Evolutionary conservation across 2,329 filamentous ascomycete genomes (phyloP).

Genomic region (Aspergillus puulaauensis): DNA sequence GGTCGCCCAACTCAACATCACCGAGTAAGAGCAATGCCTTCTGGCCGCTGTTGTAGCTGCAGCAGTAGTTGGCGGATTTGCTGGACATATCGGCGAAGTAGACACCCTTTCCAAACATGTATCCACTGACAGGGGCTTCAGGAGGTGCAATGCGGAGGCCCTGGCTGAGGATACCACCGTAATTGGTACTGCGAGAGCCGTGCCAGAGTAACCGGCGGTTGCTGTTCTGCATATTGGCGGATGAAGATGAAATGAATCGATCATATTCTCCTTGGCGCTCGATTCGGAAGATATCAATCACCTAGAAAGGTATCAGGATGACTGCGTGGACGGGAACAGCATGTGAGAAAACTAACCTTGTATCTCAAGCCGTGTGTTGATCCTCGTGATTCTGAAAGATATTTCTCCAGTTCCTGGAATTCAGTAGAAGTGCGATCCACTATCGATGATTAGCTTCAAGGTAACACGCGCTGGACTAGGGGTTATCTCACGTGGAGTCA

Average conservation of each 20-base stretch:
- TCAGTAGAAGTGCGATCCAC: constrained; percentile 61
- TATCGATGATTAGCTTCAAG: constrained; percentile 20
- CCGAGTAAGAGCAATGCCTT: constrained; percentile 77
- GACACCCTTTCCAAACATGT: constrained; percentile 90
- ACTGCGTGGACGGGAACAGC: not conserved
- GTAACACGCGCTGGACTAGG: not conserved
- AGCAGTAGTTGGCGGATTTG: constrained; percentile 81
- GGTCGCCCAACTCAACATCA: constrained; percentile 77
- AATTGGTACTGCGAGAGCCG: constrained; percentile 80
- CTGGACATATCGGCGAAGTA: constrained; percentile 83
- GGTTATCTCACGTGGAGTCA: constrained; percentile 56
- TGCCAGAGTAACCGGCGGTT: constrained; percentile 84
- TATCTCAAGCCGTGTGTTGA: constrained; percentile 56
- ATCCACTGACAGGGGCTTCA: constrained; percentile 73
- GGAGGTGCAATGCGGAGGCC: constrained; percentile 83
- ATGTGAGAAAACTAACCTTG: constrained; percentile 5
- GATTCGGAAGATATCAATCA: constrained; percentile 80
- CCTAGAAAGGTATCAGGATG: constrained; percentile 24
- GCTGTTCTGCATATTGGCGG: constrained; percentile 52
- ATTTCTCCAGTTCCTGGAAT: constrained; percentile 63
- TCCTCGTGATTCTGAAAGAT: constrained; percentile 67
- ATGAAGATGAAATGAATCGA: constrained; percentile 62
- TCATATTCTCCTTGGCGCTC: constrained; percentile 70
- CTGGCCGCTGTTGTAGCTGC: constrained; percentile 59
- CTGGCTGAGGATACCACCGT: constrained; percentile 81